Evolutionary conservation across 371 early-diverging fungal species (phyloP).

Genomic region (Syncephalis plumigaleata): DNA sequence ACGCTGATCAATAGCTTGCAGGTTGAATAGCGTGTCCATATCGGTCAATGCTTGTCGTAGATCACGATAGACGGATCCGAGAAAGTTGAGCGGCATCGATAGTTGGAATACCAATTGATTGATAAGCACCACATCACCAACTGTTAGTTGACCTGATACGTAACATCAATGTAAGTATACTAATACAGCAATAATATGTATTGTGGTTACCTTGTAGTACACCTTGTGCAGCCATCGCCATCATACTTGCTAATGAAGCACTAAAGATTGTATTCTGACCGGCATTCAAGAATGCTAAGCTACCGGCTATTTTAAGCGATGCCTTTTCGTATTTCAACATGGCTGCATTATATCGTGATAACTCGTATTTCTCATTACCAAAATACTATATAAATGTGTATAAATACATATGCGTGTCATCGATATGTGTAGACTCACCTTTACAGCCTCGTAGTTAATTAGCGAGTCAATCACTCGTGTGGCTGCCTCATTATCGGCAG

Average conservation of each 20-base stretch:
- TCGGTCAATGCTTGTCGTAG: slow-evolving; percentile 83
- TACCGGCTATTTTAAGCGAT: slow-evolving; percentile 75
- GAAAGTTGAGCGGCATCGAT: slow-evolving; percentile 85
- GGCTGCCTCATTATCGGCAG: slow-evolving; percentile 87
- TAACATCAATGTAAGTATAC: too few relatives aligned
- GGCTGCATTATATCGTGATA: slow-evolving; percentile 63
- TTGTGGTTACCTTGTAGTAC: slow-evolving; percentile 49
- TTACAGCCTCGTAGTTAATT: slow-evolving; percentile 89
- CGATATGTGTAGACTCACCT: slow-evolving; percentile 23
- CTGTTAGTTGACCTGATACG: slow-evolving; percentile 52
- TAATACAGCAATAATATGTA: too few relatives aligned
- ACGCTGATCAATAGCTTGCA: slow-evolving; percentile 38
- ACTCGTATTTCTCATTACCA: slow-evolving; percentile 77
- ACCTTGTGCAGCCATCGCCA: slow-evolving; percentile 83
- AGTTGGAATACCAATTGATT: slow-evolving; percentile 90
- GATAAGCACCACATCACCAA: slow-evolving; percentile 94
- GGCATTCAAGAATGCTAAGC: slow-evolving; percentile 77
- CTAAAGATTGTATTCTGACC: slow-evolving; percentile 90
- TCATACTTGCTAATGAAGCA: slow-evolving; percentile 73
- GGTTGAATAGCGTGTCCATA: slow-evolving; percentile 86
- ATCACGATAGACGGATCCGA: slow-evolving; percentile 95
- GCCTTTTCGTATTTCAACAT: slow-evolving; percentile 77
- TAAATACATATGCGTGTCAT: not conserved
- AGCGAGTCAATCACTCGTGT: slow-evolving; percentile 83
- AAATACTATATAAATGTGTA: slow-evolving; percentile 45